Evolutionary conservation across 23 red algal species (phyloP), one percentile per base, ranked within the genome.

Genomic region (Agarophyton chilense): DNA sequence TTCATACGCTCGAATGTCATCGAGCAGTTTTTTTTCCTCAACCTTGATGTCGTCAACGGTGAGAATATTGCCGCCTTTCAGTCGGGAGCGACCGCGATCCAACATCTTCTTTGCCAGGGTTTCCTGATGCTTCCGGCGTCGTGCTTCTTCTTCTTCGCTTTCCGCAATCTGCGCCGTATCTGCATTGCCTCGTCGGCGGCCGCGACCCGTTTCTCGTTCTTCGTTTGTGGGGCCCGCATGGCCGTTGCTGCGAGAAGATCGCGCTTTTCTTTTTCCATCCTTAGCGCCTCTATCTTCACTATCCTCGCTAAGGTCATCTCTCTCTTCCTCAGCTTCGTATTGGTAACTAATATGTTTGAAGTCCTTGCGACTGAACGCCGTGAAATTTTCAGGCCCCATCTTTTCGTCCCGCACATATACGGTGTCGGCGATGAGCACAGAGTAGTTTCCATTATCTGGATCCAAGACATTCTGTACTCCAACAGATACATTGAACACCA

Each of bases 401-500:
- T 81, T 81, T 44, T 47, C 93, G 0, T 83, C 85, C 18, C 57
- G 81, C 41, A 95, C 93, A 55, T 90, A 52, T 3, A 98, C 92
- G 7, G 96, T 98, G 72, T 98, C 96, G 19, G 89, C 96, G 17
- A 98, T 65, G 45, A 94, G 56, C 47, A 98, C 57, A 21, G 96
- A 86, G 47, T 93, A 93, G 34, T 41, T 88, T 40, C 93, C 92
- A 64, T 98, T 98, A n/a, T 94, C 81, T 21, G 66, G 56, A 52
- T 98, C 95, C 29, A 64, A 34, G 42, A 98, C 42, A 39, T 93
- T 83, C 24, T 93, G 82, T 21, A 95, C 79, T 14, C 96, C 96
- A 22, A 98, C 82, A 21, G 82, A 73, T 10, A 98, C 77, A 63
- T 95, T 93, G 56, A 95, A 98, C 21, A 95, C 83, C 96, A 98